These are phyloP conservation scores for Sporothrix brunneoviolacea DNA, from an alignment of 2,329 filamentous ascomycete species.

Conservation along the genomic window DNA sequence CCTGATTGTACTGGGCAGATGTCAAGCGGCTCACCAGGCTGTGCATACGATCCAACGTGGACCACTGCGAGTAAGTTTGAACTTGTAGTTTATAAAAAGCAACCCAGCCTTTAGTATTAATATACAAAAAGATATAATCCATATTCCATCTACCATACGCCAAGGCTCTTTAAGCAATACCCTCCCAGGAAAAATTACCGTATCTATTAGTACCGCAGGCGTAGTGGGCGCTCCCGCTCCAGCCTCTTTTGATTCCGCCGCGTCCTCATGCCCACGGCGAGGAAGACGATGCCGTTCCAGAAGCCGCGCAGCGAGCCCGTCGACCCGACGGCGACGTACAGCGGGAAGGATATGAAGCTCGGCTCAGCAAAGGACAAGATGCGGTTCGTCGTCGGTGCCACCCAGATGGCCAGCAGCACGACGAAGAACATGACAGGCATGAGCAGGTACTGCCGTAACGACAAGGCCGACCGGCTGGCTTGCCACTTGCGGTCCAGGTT, in stretches of 20 bases:
- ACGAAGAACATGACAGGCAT: conserved; percentile 33
- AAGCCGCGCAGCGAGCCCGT: conserved; percentile 31
- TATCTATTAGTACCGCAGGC: neutral
- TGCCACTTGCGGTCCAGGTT: conserved; percentile 4
- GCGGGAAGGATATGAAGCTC: conserved; percentile 23
- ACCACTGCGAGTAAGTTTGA: too few relatives aligned
- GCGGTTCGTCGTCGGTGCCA: conserved; percentile 31
- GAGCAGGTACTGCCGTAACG: conserved; percentile 31
- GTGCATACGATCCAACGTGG: too few relatives aligned
- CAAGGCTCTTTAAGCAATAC: too few relatives aligned
- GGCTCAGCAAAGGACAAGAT: conserved; percentile 27
- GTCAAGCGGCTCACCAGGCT: too few relatives aligned
- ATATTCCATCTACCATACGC: too few relatives aligned
- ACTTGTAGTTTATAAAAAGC: too few relatives aligned
- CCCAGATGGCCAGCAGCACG: conserved; percentile 29
- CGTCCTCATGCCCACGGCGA: conserved; percentile 30
- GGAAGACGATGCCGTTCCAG: conserved; percentile 33
- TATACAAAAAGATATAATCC: too few relatives aligned
- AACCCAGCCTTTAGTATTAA: too few relatives aligned
- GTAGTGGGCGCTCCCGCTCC: neutral
- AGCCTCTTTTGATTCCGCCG: conserved; percentile 12
- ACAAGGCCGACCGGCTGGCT: conserved; percentile 25
- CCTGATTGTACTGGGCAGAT: too few relatives aligned
- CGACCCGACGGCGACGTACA: conserved; percentile 27
- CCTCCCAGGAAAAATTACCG: too few relatives aligned